A percentile compares a stretch with the other conserved stretches of the same genome.
These are phyloP conservation scores for Sporothrix brunneoviolacea DNA, from an alignment of 2,329 filamentous ascomycete genomes.

Conservation along the genomic window DNA sequence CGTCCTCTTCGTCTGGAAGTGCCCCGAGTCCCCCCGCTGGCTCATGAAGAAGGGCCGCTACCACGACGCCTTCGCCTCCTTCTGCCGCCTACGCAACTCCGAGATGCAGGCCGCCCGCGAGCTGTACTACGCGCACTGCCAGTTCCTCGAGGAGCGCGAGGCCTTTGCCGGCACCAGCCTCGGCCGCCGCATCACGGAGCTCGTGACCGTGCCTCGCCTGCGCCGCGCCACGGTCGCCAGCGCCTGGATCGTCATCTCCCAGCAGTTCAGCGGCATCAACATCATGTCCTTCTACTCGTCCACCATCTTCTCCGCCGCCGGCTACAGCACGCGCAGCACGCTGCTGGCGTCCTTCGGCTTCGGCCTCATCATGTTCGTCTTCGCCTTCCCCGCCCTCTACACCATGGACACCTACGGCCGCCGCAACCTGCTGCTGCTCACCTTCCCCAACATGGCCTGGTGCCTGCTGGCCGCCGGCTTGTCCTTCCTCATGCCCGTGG, in stretches of 20 bases:
- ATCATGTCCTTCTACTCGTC: constrained; percentile 42
- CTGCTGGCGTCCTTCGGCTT: constrained; percentile 39
- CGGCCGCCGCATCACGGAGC: constrained; percentile 45
- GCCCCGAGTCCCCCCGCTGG: constrained; percentile 57
- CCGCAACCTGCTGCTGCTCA: constrained; percentile 54
- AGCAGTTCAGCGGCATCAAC: constrained; percentile 53
- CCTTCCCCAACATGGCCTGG: constrained; percentile 61
- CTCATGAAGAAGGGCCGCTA: constrained; percentile 56
- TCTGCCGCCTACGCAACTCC: constrained; percentile 50
- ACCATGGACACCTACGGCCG: constrained; percentile 61
- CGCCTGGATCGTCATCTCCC: constrained; percentile 60
- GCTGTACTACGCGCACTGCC: constrained; percentile 52
- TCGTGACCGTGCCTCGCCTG: constrained; percentile 52
- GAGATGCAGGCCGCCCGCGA: constrained; percentile 56
- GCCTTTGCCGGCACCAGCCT: constrained; percentile 31
- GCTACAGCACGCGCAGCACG: constrained; percentile 32
- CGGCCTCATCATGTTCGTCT: constrained; percentile 54
- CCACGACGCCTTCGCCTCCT: constrained; percentile 47
- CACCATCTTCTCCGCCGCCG: constrained; percentile 39
- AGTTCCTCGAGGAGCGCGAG: constrained; percentile 38
- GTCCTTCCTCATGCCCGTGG: constrained; percentile 39
- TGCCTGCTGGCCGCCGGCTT: constrained; percentile 51
- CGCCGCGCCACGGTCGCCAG: constrained; percentile 59
- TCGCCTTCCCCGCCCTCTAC: constrained; percentile 60
- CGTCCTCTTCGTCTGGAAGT: constrained; percentile 50